Base-by-base conservation (phyloP, 495 filamentous ascomycete species). In the Bathelium albidoporum region DNA sequence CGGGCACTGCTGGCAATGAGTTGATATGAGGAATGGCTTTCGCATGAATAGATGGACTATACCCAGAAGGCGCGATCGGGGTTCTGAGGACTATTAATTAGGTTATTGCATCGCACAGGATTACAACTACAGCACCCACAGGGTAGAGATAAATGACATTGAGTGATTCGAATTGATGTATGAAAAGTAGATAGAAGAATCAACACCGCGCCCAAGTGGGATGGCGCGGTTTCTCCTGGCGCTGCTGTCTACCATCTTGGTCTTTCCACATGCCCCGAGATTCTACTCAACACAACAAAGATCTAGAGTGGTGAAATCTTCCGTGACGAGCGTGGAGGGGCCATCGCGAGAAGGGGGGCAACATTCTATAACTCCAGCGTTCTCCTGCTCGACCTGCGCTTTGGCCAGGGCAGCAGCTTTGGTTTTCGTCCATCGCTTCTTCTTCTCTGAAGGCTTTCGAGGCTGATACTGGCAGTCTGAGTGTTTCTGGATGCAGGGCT, bases 391-490 rank as follows among this genome's bases (percentile, higher is more conserved):
- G 49, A 16, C 32, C 28, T 16, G 41, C 24, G 39, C 43, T 32
- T 43, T 64, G 26, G 65, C 61, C 20, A 70, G 43, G 34, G 63
- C 64, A 5, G 68, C 65, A 43, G 65, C 52, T 64, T 70, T 70
- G 60, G 32, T 65, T 63, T 70, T 70, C 24, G 65, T 67, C 68
- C 70, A 65, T 45, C 79, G 77, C 34, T 75, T 73, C 67, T 79
- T 80, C 52, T 74, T 80, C 62, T 81, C 74, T 22, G 73, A 75
- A 11, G 79, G 74, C 64, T 77, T 79, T 43, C 81, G 76, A 32
- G 81, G 81, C 32, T 72, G 69, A 62, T 78, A 81, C 32, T 79
- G 75, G 62, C 81, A 84, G 20, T 75, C 73, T 83, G 80, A 16
- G 5, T 20, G 44, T 5, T 49, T 49, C 20, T 62, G 75, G 69